Evolutionary conservation across 768 basidiomycete genomes (phyloP), one percentile per base, ranked within the genome.

Genomic region (Ramaria rubella): DNA sequence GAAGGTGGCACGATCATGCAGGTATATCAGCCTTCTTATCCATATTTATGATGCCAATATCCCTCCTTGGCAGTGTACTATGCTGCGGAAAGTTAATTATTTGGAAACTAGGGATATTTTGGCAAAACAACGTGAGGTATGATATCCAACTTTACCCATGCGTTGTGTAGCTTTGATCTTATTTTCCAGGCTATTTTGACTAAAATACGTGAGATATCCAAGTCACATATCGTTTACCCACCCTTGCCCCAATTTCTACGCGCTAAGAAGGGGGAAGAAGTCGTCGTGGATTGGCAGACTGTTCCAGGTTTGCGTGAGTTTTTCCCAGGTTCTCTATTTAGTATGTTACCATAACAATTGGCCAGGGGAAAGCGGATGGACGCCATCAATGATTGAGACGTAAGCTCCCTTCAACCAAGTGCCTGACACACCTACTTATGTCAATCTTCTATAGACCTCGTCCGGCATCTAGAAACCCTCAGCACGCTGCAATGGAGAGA

Each of bases 1-100:
- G 96, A 99, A 70, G 95, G 95, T 38, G 94, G 92, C 17, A 99
- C 95, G 44, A 93, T 98, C 73, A 97, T 99, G 94, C 91, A 94
- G 69, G 72, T 69, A 42, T 33, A 2, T 52, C 2, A 14, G 27
- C 14, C 6, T 15, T 21, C 5, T 26, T 44, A 19, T 31, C 14
- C 3, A n/a, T 12, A 15, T 43, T 21, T n/a, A 15, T 45, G 62
- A 62, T 48, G 23, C 38, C 15, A 17, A 15, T 17, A 19, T 4
- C 30, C 23, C 21, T 14, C 26, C 14, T 12, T 30, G n/a, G 26
- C 61, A 75, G 73, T 99, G 96, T 66, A 87, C 87, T 5, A 87
- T 99, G 90, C 71, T 99, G n/a, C 83, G 80, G 51, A 91, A 90
- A 67, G 83, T 98, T 60, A 83, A 93, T 66, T 99, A 98, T 65